Conservation (phyloP, 2,329 filamentous ascomycete genomes). For the Fusarium marasasianum region DNA sequence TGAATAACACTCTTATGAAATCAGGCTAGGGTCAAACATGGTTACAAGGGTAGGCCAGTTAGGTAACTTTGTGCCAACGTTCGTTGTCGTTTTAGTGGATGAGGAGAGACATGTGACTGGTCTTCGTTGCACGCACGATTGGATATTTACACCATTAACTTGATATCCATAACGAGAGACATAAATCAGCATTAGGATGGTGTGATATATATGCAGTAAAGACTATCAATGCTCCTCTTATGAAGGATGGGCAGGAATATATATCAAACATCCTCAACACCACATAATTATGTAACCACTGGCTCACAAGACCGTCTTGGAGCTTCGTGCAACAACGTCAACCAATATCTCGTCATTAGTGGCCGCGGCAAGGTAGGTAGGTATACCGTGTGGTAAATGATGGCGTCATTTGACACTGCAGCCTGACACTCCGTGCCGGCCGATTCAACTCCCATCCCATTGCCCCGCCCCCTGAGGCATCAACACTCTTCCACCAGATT, state of each 20-base stretch:
- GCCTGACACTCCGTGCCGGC: background rate
- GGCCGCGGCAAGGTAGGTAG: background rate
- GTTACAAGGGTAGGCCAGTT: background rate
- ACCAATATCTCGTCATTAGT: background rate
- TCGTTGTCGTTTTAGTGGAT: background rate
- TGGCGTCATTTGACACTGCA: background rate
- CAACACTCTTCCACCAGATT: constrained; percentile 11
- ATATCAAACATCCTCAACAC: background rate
- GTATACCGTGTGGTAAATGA: background rate
- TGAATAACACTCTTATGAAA: too few relatives aligned
- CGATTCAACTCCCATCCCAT: background rate
- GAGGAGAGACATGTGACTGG: background rate
- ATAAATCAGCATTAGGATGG: background rate
- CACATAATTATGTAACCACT: background rate
- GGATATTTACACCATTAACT: background rate
- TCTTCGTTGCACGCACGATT: background rate
- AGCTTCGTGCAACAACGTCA: background rate
- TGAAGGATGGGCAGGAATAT: background rate
- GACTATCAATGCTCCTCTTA: background rate
- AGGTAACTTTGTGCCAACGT: constrained; percentile 7
- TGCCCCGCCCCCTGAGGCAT: background rate
- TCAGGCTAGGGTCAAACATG: background rate
- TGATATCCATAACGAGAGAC: background rate
- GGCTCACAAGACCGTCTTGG: background rate
- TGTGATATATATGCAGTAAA: background rate